A percentile compares a stretch with the other conserved stretches of the same genome.
phyloP scores from a whole-genome alignment of 495 filamentous ascomycete species.

The Annulohypoxylon maeteangense region DNA sequence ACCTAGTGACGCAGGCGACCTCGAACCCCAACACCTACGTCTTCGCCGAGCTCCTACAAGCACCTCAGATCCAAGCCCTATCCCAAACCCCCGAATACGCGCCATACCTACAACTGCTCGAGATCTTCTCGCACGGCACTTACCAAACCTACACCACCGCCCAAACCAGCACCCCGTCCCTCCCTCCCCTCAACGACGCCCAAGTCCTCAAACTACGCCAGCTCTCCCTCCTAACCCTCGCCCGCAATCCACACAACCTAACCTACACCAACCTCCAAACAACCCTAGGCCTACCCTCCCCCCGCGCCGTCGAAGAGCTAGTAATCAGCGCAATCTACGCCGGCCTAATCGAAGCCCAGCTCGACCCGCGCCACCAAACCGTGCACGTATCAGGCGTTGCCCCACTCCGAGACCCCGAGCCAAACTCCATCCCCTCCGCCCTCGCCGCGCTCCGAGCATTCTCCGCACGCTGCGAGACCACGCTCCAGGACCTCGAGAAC shows the following conservation, averaged over 20 bases:
- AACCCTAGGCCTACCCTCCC: constrained; percentile 71
- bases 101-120: constrained; percentile 77
- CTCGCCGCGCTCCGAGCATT: constrained; percentile 75
- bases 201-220: constrained; percentile 91
- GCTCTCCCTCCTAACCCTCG: constrained; percentile 83
- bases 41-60: constrained; percentile 91
- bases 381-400: constrained; percentile 83
- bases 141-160: constrained; percentile 71
- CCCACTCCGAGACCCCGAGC: constrained; percentile 84
- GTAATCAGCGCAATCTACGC: constrained; percentile 91
- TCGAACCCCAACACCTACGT: constrained; percentile 88
- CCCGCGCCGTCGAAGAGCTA: constrained; percentile 85
- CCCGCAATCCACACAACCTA: constrained; percentile 67
- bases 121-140: constrained; percentile 95
- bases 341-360: constrained; percentile 79
- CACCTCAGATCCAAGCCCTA: constrained; percentile 82
- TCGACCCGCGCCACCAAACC: constrained; percentile 76
- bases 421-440: constrained; percentile 72
- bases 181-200: constrained; percentile 75
- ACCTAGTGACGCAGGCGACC: constrained; percentile 88
- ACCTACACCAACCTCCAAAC: constrained; percentile 75
- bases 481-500: constrained; percentile 78
- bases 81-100: constrained; percentile 56
- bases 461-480: constrained; percentile 76
- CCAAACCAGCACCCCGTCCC: constrained; percentile 53